A percentile compares a stretch with the other conserved stretches of the same genome.
Conservation (phyloP, 345 rosid species). For the Salix viminalis region DNA sequence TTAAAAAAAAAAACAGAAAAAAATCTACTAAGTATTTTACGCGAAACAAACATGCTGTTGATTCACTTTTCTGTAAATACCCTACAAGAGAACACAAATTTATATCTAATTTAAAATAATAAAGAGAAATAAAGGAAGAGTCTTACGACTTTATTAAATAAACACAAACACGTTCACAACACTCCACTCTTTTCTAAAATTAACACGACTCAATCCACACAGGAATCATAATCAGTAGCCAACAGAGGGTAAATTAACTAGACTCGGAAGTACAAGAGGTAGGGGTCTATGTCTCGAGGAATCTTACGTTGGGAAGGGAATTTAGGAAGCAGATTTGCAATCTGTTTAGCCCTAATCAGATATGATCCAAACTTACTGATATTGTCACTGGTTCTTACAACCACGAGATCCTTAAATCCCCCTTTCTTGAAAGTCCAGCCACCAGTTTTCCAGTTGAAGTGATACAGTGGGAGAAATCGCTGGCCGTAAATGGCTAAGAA, state of each 20-base stretch:
- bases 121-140: no score
- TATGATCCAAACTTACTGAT: constrained; percentile 13
- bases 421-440: constrained; percentile 38
- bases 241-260: background rate
- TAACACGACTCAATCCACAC: background rate
- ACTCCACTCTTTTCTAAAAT: no score
- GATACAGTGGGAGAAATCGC: constrained; percentile 44
- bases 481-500: constrained; percentile 47
- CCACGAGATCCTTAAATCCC: constrained; percentile 15
- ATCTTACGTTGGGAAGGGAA: constrained; percentile 23
- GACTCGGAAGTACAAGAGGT: constrained; percentile 26
- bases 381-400: background rate
- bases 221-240: background rate
- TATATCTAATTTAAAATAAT: no score
- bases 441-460: constrained; percentile 40
- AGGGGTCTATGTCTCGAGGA: constrained; percentile 12
- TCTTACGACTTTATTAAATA: no score
- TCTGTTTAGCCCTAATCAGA: constrained; percentile 23
- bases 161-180: no score
- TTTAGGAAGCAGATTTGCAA: constrained; percentile 40
- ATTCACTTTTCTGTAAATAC: no score
- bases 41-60: no score
- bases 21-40: no score
- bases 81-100: no score
- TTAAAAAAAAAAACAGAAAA: no score